Conservation (phyloP, 2,329 filamentous ascomycete species). For the Aureobasidium sp. region DNA sequence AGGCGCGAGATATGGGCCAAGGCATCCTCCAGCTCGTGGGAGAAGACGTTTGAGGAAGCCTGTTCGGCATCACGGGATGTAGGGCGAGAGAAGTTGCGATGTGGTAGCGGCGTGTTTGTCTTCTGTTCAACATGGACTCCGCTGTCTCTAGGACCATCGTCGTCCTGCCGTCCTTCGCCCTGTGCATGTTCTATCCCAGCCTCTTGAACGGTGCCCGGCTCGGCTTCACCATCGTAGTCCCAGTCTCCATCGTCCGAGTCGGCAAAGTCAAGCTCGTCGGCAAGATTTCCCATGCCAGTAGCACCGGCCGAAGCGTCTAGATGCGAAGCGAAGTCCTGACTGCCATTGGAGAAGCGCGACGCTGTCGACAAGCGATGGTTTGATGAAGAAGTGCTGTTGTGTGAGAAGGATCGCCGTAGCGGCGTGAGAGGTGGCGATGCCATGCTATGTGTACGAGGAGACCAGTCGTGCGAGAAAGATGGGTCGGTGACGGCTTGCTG, state of each 20-base stretch:
- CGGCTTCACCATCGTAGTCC: slow-evolving; percentile 8
- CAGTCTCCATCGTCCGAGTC: slow-evolving; percentile 37
- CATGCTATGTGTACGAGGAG: slow-evolving; percentile 15
- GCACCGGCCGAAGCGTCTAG: slow-evolving; percentile 27
- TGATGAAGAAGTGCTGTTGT: slow-evolving; percentile 35
- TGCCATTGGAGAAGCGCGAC: slow-evolving; percentile 23
- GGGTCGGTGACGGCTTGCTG: neutral
- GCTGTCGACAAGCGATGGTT: slow-evolving; percentile 27
- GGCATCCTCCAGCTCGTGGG: slow-evolving; percentile 27
- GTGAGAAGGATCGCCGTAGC: slow-evolving; percentile 35
- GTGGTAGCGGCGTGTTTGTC: slow-evolving; percentile 25
- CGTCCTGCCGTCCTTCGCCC: slow-evolving; percentile 18
- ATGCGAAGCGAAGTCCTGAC: slow-evolving; percentile 31
- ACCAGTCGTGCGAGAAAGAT: neutral
- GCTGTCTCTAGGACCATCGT: slow-evolving; percentile 35
- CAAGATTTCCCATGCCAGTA: slow-evolving; percentile 64
- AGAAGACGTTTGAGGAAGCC: slow-evolving; percentile 27
- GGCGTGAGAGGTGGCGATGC: slow-evolving; percentile 36
- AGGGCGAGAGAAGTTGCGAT: slow-evolving; percentile 24
- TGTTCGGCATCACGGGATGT: slow-evolving; percentile 1
- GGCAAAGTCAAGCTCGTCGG: slow-evolving; percentile 70
- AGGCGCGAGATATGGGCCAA: slow-evolving; percentile 27
- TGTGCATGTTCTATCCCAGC: slow-evolving; percentile 13
- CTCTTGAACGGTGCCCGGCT: neutral
- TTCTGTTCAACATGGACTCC: slow-evolving; percentile 37